Conservation (phyloP, 2,329 filamentous ascomycete genomes). For the Trichoderma sp. region DNA sequence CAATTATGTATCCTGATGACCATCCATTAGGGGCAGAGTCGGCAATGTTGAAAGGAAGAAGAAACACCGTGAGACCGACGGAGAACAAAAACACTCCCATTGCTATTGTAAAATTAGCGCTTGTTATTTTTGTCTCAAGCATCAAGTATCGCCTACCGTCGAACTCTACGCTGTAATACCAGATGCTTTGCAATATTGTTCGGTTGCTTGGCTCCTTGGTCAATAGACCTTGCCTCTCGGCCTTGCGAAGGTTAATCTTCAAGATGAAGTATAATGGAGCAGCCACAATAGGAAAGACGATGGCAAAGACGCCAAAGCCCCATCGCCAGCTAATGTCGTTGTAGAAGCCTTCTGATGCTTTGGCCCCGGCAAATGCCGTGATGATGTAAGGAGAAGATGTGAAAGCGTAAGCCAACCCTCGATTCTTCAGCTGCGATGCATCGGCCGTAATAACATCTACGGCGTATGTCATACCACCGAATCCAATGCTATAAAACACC, state of each 20-base stretch:
- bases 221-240: conserved; percentile 49
- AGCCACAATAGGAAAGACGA: conserved; percentile 55
- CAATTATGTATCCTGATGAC: conserved; percentile 53
- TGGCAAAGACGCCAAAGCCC: conserved; percentile 58
- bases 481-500: conserved; percentile 63
- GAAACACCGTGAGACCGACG: conserved; percentile 56
- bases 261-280: conserved; percentile 55
- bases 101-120: conserved; percentile 26
- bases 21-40: conserved; percentile 47
- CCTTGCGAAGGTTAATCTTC: conserved; percentile 54
- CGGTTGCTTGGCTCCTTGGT: conserved; percentile 41
- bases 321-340: conserved; percentile 37
- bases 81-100: conserved; percentile 58
- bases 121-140: not conserved
- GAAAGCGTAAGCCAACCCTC: conserved; percentile 40
- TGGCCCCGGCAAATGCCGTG: conserved; percentile 42
- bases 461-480: conserved; percentile 59
- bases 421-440: conserved; percentile 45
- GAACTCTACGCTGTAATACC: conserved; percentile 55
- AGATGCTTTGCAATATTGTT: conserved; percentile 45
- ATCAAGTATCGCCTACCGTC: conserved; percentile 41
- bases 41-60: conserved; percentile 64
- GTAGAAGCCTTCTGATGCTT: conserved; percentile 33
- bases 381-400: conserved; percentile 47
- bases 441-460: conserved; percentile 66